Percentiles rank a stretch among this genome's conserved stretches.
Conservation (phyloP, 2,329 filamentous ascomycete genomes). For the Thyridium curvatum region DNA sequence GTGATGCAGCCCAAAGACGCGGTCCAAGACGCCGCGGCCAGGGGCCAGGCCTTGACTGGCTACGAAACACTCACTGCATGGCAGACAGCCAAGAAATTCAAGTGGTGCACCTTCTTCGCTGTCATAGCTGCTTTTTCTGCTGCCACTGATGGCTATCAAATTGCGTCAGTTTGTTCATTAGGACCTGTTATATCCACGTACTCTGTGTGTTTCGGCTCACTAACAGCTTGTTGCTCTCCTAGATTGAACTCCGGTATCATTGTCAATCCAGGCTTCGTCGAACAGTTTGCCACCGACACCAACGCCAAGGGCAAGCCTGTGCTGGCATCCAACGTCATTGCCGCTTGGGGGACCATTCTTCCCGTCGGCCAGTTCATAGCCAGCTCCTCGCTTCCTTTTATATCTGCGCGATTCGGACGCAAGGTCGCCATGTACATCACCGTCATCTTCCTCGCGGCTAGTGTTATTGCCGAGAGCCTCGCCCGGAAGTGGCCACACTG, state of each 20-base stretch:
- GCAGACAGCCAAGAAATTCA: slow-evolving; percentile 18
- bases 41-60: slow-evolving; percentile 15
- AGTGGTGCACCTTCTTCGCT: slow-evolving; percentile 13
- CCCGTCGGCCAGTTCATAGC: slow-evolving; percentile 31
- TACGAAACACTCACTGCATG: slow-evolving; percentile 16
- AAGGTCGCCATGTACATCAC: slow-evolving; percentile 21
- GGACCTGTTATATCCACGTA: too few species aligned
- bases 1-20: too few species aligned
- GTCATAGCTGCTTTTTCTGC: slow-evolving; percentile 17
- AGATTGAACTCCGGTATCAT: slow-evolving; percentile 27
- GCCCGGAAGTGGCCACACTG: slow-evolving; percentile 30
- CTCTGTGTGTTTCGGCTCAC: too few species aligned
- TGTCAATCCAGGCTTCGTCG: slow-evolving; percentile 29
- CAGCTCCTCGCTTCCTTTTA: slow-evolving; percentile 19
- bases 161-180: slow-evolving; percentile 14
- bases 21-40: background rate
- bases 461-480: slow-evolving; percentile 27
- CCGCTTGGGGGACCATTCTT: slow-evolving; percentile 30
- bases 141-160: slow-evolving; percentile 19
- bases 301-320: slow-evolving; percentile 17
- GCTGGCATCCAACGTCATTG: slow-evolving; percentile 25
- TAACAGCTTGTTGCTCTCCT: background rate
- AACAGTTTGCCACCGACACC: slow-evolving; percentile 21
- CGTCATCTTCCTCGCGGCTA: slow-evolving; percentile 22
- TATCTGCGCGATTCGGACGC: slow-evolving; percentile 18